These are phyloP conservation scores for Solanum gandarillasii DNA, from an alignment of 257 asterid genomes.

Conservation along the genomic window DNA sequence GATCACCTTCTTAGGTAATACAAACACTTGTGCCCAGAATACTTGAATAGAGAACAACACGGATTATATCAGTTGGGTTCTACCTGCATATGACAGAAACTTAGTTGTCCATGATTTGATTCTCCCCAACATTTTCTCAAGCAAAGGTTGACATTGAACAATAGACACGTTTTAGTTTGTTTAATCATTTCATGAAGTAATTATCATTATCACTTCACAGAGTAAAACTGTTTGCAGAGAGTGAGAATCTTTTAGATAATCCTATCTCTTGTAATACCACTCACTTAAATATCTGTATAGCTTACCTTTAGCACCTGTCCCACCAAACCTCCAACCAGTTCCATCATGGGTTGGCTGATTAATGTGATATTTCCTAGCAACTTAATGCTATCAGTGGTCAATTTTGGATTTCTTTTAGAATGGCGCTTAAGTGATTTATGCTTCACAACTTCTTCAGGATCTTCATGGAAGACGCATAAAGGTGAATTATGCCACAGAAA, in stretches of 20 bases:
- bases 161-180: neutral
- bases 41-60: too few relatives aligned
- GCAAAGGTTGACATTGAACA: too few relatives aligned
- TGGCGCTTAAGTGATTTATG: neutral
- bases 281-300: neutral
- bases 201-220: neutral
- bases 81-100: too few relatives aligned
- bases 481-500: constrained; percentile 31
- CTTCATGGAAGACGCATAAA: constrained; percentile 31
- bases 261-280: neutral
- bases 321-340: neutral
- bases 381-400: too few relatives aligned
- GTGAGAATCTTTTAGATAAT: neutral
- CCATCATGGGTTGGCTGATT: neutral
- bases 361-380: neutral
- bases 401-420: neutral
- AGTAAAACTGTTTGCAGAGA: neutral
- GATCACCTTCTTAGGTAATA: too few relatives aligned
- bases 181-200: neutral
- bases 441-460: constrained; percentile 8
- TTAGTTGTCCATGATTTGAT: too few relatives aligned
- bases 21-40: too few relatives aligned
- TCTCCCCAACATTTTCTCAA: too few relatives aligned
- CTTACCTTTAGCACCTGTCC: neutral
- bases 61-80: too few relatives aligned